Evolutionary conservation across 2,329 filamentous ascomycete species (phyloP).

Genomic region (Colletotrichum ledebouriae): DNA sequence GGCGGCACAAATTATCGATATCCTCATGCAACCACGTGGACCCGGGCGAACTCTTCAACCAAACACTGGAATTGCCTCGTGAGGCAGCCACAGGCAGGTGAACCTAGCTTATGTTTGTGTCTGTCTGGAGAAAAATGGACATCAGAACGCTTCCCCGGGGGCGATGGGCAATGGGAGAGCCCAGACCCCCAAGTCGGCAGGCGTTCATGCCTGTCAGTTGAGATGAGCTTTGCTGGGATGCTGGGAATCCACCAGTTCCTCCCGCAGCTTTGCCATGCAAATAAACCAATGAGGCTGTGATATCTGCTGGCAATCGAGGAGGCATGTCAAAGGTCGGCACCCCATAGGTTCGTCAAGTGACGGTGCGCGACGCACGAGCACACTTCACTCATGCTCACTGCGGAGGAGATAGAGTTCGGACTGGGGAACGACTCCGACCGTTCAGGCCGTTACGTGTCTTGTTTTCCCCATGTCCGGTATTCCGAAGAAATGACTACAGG

Average conservation of each 20-base stretch:
- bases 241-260: not conserved
- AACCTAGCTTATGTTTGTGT: not conserved
- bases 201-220: constrained; percentile 12
- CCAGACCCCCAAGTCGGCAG: no score
- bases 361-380: not conserved
- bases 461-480: no score
- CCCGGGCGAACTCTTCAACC: not conserved
- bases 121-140: no score
- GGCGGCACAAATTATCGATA: not conserved
- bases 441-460: not conserved
- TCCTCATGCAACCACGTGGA: constrained; percentile 15
- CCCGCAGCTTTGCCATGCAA: constrained; percentile 9
- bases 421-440: not conserved
- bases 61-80: not conserved
- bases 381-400: not conserved
- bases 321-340: no score
- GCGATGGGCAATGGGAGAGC: no score
- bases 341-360: not conserved
- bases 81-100: not conserved
- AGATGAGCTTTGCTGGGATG: constrained; percentile 24
- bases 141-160: no score
- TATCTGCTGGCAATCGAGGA: constrained; percentile 5
- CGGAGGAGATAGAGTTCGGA: not conserved
- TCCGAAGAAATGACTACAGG: no score
- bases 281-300: not conserved